Conservation (phyloP, 257 asterid genomes). For the Jacaranda mimosifolia region DNA sequence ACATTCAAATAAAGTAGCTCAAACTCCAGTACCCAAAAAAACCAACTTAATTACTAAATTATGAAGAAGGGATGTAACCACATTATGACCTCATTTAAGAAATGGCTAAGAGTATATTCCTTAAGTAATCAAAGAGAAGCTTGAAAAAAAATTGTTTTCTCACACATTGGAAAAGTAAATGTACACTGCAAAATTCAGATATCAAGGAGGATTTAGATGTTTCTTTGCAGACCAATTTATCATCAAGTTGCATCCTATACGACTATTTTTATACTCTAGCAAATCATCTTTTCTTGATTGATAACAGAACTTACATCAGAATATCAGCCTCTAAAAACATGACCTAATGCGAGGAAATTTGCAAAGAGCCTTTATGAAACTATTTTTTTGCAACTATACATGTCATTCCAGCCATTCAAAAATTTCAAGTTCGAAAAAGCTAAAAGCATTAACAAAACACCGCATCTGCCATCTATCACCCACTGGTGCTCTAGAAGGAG, state of each 20-base stretch:
- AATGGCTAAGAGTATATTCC: slow-evolving; percentile 14
- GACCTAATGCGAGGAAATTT: background rate
- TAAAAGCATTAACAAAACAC: background rate
- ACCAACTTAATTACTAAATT: slow-evolving; percentile 10
- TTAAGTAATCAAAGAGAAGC: slow-evolving; percentile 16
- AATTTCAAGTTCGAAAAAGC: background rate
- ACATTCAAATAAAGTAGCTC: slow-evolving; percentile 22
- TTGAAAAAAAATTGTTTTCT: background rate
- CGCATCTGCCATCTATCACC: background rate
- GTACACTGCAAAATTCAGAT: background rate
- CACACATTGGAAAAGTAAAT: background rate
- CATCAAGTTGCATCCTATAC: background rate
- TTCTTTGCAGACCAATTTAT: slow-evolving; percentile 4
- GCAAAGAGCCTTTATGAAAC: background rate
- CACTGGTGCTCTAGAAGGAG: background rate
- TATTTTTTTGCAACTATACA: background rate
- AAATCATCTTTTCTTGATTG: slow-evolving; percentile 15
- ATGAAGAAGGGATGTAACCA: background rate
- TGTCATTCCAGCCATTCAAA: slow-evolving; percentile 7
- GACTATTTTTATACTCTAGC: background rate
- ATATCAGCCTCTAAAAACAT: slow-evolving; percentile 6
- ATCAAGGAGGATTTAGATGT: slow-evolving; percentile 4
- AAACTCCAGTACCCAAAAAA: slow-evolving; percentile 15
- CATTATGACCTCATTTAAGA: background rate
- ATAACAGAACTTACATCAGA: slow-evolving; percentile 10